Base-by-base conservation (phyloP, 371 early-diverging fungal genomes). In the Mucor irregularis region DNA sequence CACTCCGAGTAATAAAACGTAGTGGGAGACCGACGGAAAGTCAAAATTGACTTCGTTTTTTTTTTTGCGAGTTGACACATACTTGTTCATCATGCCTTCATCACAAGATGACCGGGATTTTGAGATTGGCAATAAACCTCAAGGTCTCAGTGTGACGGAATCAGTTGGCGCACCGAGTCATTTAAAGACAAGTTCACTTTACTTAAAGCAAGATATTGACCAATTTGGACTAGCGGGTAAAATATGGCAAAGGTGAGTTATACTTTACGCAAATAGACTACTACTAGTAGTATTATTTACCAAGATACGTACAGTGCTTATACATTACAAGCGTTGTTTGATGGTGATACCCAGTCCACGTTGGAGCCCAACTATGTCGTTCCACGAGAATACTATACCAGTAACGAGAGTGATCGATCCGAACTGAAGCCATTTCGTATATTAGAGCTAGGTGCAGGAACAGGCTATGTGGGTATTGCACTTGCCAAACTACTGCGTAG, bases 391-490 rank as follows among this genome's bases (percentile, higher is more conserved):
- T 69, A 69, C 31, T 73, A 62, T 22, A 9, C 44, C 21, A 19
- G 17, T 16, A 17, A 47, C 2, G 21, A 24, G 28, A 22, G n/a
- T n/a, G n/a, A n/a, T n/a, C n/a, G n/a, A n/a, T n/a, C 39, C 33
- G 56, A 56, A 6, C 37, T 46, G 1, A 50, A 53, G 14, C 66
- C 69, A 2, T 73, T 54, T 10, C 65, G 74, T 10, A 71, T 79
- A 14, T 42, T 79, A 16, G 80, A 79, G 45, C 58, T 79, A 3
- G 80, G 80, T 5, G 81, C 85, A 16, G 85, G 85, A 8, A 82
- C 83, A 17, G 85, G 85, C 7, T 84, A 81, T 48, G 79, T 77
- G 4, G 81, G 83, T 1, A 81, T 84, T 21, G 73, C 75, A 5
- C 55, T 84, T 21, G 85, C 85, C 5, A 71, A 76, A 3, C 65